Conservation (phyloP, 2,329 filamentous ascomycete species). For the Colletotrichum kahawae region DNA sequence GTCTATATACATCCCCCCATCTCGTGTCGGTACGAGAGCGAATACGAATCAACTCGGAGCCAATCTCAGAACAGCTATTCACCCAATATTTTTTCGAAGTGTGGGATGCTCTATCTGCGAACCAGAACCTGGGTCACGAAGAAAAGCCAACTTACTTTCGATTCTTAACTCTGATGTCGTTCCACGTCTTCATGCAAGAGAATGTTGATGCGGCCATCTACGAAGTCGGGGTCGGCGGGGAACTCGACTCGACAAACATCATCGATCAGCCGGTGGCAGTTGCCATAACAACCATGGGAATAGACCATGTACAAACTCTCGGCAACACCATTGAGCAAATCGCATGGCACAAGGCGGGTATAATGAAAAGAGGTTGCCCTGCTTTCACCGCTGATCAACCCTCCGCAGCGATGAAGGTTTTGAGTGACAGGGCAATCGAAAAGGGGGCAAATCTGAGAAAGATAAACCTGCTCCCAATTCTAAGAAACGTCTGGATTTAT, state of each 20-base stretch:
- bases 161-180: neutral
- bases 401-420: neutral
- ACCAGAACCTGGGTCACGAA: too few species aligned
- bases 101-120: neutral
- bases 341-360: neutral
- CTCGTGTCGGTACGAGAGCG: neutral
- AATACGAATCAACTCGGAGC: neutral
- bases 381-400: neutral
- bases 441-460: neutral
- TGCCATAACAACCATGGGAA: neutral
- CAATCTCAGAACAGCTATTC: neutral
- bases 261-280: neutral
- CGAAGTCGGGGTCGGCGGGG: neutral
- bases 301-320: neutral
- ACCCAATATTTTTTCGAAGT: neutral
- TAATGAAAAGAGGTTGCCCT: neutral
- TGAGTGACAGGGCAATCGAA: neutral
- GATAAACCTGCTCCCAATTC: neutral
- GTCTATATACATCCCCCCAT: neutral
- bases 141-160: neutral
- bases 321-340: neutral
- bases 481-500: neutral
- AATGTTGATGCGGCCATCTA: neutral
- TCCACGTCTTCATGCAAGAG: neutral
- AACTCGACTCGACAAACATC: neutral